phyloP scores from a whole-genome alignment of 2,329 filamentous ascomycete genomes.

The Paecilomyces dactylethromorphus region DNA sequence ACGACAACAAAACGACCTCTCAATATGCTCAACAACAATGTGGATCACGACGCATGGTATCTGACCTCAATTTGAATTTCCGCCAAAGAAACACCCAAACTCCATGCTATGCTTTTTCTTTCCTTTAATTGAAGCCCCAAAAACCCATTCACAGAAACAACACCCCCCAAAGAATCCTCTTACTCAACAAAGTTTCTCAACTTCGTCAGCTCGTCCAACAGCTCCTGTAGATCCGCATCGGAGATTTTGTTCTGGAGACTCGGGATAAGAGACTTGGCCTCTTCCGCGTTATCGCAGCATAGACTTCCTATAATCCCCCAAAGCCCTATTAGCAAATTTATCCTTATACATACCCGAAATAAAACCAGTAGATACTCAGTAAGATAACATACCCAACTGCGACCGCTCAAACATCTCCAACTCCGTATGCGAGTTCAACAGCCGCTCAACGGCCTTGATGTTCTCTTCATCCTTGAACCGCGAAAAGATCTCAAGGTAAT shows the following conservation, averaged over 20 bases:
- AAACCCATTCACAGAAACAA: not conserved
- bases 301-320: slow-evolving; percentile 61
- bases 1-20: not conserved
- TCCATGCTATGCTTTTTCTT: slow-evolving; percentile 16
- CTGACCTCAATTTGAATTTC: not conserved
- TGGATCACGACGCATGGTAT: not conserved
- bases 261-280: slow-evolving; percentile 93
- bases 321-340: slow-evolving; percentile 3
- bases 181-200: slow-evolving; percentile 49
- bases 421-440: slow-evolving; percentile 68
- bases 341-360: not conserved
- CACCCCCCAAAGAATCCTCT: not conserved
- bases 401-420: slow-evolving; percentile 90
- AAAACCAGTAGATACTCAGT: not conserved
- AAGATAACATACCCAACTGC: slow-evolving; percentile 63
- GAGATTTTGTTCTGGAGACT: slow-evolving; percentile 82
- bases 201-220: slow-evolving; percentile 88
- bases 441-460: slow-evolving; percentile 84
- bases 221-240: slow-evolving; percentile 78
- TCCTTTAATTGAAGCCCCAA: not conserved
- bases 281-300: slow-evolving; percentile 86
- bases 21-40: not conserved
- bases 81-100: slow-evolving; percentile 15
- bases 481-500: slow-evolving; percentile 90
- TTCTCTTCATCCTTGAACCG: slow-evolving; percentile 95